Evolutionary conservation across 306 rosid genomes (phyloP), one percentile per base, ranked within the genome.

Genomic region (Ochetophila trinervis): DNA sequence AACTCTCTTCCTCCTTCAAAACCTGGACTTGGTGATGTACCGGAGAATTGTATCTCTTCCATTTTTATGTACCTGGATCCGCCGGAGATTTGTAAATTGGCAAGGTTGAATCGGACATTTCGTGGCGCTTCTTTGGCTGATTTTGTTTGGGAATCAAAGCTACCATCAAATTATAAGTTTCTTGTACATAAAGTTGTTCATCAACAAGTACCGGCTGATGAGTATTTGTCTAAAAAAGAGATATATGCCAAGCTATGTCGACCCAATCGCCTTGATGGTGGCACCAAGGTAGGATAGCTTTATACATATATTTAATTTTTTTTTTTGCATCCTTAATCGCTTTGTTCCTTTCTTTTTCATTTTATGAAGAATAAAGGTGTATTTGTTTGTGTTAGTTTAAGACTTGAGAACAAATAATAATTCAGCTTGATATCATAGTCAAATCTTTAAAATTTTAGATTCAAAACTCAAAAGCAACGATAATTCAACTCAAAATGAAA

Each of bases 81-180:
- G 2, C 80, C 77, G 20, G 95, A 89, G 74, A 89, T 92, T 65
- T 92, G 96, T 64, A 80, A 72, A 72, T 65, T 87, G 58, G 91
- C 93, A 0, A 55, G 66, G 54, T 68, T 92, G 13, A 92, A 76
- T 75, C 71, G 60, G 14, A 27, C 83, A 65, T 89, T 89, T 42
- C 84, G 63, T 12, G 60, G 84, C 42, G 90, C 98, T 71, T 87
- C 98, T 30, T 81, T 69, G 5, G 83, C 88, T 30, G 93, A 92
- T 65, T 89, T 79, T 73, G 51, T 87, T 0, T 92, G 95, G 98
- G 88, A 87, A 30, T 82, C 95, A 36, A 89, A 84, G 77, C 76
- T 92, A 37, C 95, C 98, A 2, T 61, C 68, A 8, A 69, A 56
- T 62, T 87, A 82, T 40, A 77, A 69, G 60, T 82, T 72, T 57